Evolutionary conservation across 139 green algal genomes (phyloP), one percentile per base, ranked within the genome.

Genomic region (Desmodesmus armatus): DNA sequence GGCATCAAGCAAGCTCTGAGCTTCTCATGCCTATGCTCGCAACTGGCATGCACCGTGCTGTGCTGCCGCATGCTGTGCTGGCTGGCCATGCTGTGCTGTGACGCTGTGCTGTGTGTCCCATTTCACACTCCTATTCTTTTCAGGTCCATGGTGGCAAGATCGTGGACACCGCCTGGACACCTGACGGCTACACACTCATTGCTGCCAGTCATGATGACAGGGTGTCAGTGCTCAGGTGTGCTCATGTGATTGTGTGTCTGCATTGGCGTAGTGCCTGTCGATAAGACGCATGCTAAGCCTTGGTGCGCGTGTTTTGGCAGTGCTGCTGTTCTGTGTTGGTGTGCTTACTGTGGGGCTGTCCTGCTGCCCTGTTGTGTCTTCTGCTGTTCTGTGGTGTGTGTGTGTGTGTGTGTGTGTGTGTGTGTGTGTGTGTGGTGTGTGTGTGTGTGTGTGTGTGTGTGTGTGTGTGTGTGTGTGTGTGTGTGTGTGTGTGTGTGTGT

Each of bases 101-200:
- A n/a, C n/a, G n/a, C n/a, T n/a, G n/a, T n/a, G n/a, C n/a, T n/a
- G n/a, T n/a, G n/a, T n/a, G n/a, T n/a, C n/a, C n/a, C n/a, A n/a
- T n/a, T n/a, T n/a, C n/a, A n/a, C n/a, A n/a, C n/a, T n/a, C n/a
- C n/a, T n/a, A n/a, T n/a, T n/a, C 53, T 33, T 70, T 72, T 21
- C 76, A 82, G 76, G 37, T 72, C 25, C 76, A 82, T 33, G 5
- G 6, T 19, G 76, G 76, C 41, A 25, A 39, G 11, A 67, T 93
- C 0, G 58, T 94, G 27, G 96, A 99, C 87, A n/a, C 96, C 37
- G 92, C 92, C 23, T 99, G 96, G 96, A 92, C 87, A 17, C 92
- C 96, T 17, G 94, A 98, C 62, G 96, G 96, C 23, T 89, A 92
- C 63, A 89, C 89, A 0, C 83, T 98, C n/a, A 86, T 98, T 31